phyloP scores from a whole-genome alignment of 176 grass and related monocot species.

The Lolium rigidum region DNA sequence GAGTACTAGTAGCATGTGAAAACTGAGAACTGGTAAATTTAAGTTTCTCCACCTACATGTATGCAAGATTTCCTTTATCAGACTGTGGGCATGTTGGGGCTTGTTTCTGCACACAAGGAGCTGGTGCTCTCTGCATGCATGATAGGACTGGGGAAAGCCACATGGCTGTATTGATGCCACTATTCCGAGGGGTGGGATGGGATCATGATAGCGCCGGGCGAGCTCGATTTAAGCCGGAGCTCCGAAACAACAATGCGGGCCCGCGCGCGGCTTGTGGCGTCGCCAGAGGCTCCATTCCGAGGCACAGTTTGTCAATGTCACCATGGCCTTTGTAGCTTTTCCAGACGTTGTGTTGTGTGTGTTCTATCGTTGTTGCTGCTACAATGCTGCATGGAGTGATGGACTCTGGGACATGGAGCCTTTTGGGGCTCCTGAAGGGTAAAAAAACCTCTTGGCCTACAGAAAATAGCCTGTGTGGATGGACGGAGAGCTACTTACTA shows the following conservation, averaged over 20 bases:
- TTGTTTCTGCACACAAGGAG: slow-evolving; percentile 3
- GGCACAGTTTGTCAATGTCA: slow-evolving; percentile 62
- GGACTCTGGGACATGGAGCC: background rate
- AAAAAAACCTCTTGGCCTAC: slow-evolving; percentile 9
- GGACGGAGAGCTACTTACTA: background rate
- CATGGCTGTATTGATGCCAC: slow-evolving; percentile 42
- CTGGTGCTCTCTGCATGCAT: background rate
- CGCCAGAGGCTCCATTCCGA: slow-evolving; percentile 56
- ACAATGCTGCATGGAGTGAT: slow-evolving; percentile 7
- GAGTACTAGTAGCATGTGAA: background rate
- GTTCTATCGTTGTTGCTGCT: slow-evolving; percentile 30
- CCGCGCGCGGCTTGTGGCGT: slow-evolving; percentile 31
- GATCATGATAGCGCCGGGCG: slow-evolving; percentile 48
- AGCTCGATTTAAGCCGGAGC: slow-evolving; percentile 47
- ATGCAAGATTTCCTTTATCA: background rate
- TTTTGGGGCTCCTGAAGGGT: slow-evolving; percentile 10
- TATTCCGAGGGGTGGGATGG: slow-evolving; percentile 21
- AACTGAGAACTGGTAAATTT: background rate
- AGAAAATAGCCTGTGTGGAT: background rate
- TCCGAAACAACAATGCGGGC: slow-evolving; percentile 30
- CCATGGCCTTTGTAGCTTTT: slow-evolving; percentile 48
- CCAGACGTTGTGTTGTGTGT: slow-evolving; percentile 57
- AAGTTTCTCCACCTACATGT: background rate
- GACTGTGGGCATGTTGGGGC: background rate
- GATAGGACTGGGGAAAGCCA: slow-evolving; percentile 23